Evolutionary conservation across 148 eudicot genomes (phyloP).

Genomic region (Beta vulgaris): DNA sequence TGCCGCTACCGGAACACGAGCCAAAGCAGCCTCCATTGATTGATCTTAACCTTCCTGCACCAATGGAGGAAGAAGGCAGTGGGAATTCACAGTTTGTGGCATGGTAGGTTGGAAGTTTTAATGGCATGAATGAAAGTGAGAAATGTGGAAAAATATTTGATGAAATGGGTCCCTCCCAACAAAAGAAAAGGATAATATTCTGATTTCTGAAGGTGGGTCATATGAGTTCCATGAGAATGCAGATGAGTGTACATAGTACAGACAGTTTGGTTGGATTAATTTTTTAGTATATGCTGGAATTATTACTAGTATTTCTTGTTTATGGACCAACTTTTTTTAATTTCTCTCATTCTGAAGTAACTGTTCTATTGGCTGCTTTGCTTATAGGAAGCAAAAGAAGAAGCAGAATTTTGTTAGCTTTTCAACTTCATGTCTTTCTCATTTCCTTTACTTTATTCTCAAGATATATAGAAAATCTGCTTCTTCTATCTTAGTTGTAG

Average conservation of each 20-base stretch:
- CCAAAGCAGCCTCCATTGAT: conserved; percentile 27
- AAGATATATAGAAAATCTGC: background rate
- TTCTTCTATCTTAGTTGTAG: background rate
- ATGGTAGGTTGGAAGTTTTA: conserved; percentile 36
- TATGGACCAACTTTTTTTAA: conserved; percentile 4
- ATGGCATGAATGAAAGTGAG: conserved; percentile 23
- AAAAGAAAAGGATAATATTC: background rate
- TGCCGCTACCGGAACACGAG: conserved; percentile 12
- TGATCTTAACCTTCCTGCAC: conserved; percentile 89
- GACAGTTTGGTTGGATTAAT: conserved; percentile 32
- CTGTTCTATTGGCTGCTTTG: conserved; percentile 27
- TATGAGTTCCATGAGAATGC: conserved; percentile 31
- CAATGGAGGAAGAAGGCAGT: conserved; percentile 50
- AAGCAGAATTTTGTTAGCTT: conserved; percentile 27
- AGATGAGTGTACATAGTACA: conserved; percentile 31
- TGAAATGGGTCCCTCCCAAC: background rate
- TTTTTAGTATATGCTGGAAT: background rate
- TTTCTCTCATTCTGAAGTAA: conserved; percentile 11
- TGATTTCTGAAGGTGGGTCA: conserved; percentile 32
- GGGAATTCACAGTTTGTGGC: conserved; percentile 36
- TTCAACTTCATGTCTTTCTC: conserved; percentile 14
- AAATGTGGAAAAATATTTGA: conserved; percentile 7
- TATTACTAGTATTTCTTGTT: background rate
- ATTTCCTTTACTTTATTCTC: background rate
- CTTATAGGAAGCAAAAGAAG: conserved; percentile 17